Evolutionary conservation across 129 eudicot genomes (phyloP).

Genomic region (Helianthus annuus): DNA sequence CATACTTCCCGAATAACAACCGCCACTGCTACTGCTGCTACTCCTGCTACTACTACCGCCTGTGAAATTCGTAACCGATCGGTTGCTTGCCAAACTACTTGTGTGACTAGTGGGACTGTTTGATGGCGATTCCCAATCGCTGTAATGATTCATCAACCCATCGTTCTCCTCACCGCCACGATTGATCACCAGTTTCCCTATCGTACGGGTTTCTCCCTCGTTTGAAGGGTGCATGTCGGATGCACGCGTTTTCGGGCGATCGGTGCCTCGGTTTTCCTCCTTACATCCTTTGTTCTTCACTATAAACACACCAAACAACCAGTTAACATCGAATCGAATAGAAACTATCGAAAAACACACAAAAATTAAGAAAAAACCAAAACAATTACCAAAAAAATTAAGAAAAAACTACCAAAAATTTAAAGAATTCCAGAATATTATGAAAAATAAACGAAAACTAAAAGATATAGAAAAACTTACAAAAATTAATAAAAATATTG

Average conservation of each 20-base stretch:
- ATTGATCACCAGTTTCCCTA: constrained; percentile 41
- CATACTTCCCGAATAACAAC: constrained; percentile 48
- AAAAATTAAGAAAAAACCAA: not conserved
- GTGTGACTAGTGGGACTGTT: constrained; percentile 56
- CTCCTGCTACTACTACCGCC: constrained; percentile 59
- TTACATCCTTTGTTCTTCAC: constrained; percentile 61
- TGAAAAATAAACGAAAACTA: not conserved
- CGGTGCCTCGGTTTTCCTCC: constrained; percentile 47
- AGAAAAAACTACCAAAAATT: not conserved
- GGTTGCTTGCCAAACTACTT: constrained; percentile 54
- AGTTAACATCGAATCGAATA: not conserved
- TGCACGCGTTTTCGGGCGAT: constrained; percentile 17
- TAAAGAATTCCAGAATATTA: too few relatives aligned
- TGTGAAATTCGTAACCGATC: constrained; percentile 50
- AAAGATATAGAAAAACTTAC: not conserved
- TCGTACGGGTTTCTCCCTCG: constrained; percentile 31
- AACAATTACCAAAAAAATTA: not conserved
- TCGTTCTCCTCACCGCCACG: constrained; percentile 43
- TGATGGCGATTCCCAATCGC: constrained; percentile 57
- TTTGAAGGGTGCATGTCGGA: constrained; percentile 28
- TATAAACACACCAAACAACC: constrained; percentile 22
- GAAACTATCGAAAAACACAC: not conserved
- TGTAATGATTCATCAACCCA: constrained; percentile 44
- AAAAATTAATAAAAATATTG: not conserved
- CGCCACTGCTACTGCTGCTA: constrained; percentile 56